Conservation (phyloP, 2,329 filamentous ascomycete species). For the Zalaria sp. region DNA sequence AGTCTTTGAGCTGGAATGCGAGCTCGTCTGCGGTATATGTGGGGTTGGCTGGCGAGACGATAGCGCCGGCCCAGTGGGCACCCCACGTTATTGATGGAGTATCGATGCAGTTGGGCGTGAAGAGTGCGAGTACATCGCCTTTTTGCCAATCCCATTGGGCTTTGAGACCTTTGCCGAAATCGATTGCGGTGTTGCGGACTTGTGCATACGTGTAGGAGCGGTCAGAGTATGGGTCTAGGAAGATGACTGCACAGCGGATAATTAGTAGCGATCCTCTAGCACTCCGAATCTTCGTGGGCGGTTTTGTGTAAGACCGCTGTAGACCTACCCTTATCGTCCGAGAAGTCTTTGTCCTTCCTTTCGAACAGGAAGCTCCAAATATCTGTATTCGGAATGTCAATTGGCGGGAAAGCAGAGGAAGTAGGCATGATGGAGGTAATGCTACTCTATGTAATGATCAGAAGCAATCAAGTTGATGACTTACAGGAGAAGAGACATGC, state of each 20-base stretch:
- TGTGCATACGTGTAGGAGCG: slow-evolving; percentile 57
- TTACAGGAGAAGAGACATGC: too few relatives aligned
- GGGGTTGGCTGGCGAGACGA: slow-evolving; percentile 76
- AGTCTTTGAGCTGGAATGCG: slow-evolving; percentile 69
- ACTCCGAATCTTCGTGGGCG: too few relatives aligned
- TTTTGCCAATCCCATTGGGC: slow-evolving; percentile 64
- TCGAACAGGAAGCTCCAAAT: slow-evolving; percentile 71
- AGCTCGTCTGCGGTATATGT: slow-evolving; percentile 75
- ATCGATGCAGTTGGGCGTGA: slow-evolving; percentile 77
- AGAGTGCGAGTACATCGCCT: slow-evolving; percentile 71
- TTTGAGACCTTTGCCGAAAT: slow-evolving; percentile 71
- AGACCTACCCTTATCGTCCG: slow-evolving; percentile 55
- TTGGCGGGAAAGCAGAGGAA: slow-evolving; percentile 46
- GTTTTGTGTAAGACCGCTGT: neutral
- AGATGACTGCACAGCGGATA: slow-evolving; percentile 49
- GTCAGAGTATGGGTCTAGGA: slow-evolving; percentile 58
- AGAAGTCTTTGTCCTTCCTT: slow-evolving; percentile 46
- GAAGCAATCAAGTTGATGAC: too few relatives aligned
- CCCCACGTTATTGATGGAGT: slow-evolving; percentile 66
- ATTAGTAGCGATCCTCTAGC: neutral
- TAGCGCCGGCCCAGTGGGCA: slow-evolving; percentile 67
- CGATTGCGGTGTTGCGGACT: slow-evolving; percentile 48
- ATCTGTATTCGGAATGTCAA: slow-evolving; percentile 62
- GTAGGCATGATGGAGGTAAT: slow-evolving; percentile 47
- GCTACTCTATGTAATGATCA: too few relatives aligned